Evolutionary conservation across 331 rosid genomes (phyloP), one percentile per base, ranked within the genome.

Genomic region (Rhamnella rubrinervis): DNA sequence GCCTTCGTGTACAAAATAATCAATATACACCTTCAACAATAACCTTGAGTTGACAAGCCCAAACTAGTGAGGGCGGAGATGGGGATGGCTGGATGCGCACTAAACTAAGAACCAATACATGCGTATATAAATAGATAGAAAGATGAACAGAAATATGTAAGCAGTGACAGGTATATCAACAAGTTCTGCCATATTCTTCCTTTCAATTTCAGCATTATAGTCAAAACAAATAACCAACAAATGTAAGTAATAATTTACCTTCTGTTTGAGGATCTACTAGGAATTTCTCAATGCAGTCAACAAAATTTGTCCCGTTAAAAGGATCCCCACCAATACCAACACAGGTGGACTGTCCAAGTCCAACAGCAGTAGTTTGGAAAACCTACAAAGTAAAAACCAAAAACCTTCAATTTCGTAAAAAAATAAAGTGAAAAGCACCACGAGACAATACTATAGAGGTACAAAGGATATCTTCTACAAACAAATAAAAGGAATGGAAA

Each of bases 301-400:
- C 93, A 72, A 95, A 95, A 87, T 95, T 95, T 63, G 99, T 95
- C 76, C 97, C 97, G 37, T 95, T 95, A 77, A 95, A 95, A 76
- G 99, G 99, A 83, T 95, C 99, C 50, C 99, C 97, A 56, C 97
- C 99, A 8, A 95, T 95, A 70, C 99, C 99, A 70, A 95, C 99
- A 73, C 99, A 95, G 37, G 99, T 95, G 62, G 99, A 95, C 79
- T 95, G 99, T 72, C 99, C 99, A 76, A 91, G 99, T 83, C 99
- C 97, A 79, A 91, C 99, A 60, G 93, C 87, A 71, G 99, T 91
- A 19, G 99, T 95, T 87, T 91, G 99, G 82, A 83, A 95, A 79
- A 95, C 99, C 99, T 95, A 80, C 63, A 84, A 35, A 65, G 59
- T 60, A 64, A 68, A 63, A 61, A 72, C 15, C 19, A 51, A 40